Evolutionary conservation across 495 filamentous ascomycete species (phyloP).

Genomic region (Glarea lozoyensis): DNA sequence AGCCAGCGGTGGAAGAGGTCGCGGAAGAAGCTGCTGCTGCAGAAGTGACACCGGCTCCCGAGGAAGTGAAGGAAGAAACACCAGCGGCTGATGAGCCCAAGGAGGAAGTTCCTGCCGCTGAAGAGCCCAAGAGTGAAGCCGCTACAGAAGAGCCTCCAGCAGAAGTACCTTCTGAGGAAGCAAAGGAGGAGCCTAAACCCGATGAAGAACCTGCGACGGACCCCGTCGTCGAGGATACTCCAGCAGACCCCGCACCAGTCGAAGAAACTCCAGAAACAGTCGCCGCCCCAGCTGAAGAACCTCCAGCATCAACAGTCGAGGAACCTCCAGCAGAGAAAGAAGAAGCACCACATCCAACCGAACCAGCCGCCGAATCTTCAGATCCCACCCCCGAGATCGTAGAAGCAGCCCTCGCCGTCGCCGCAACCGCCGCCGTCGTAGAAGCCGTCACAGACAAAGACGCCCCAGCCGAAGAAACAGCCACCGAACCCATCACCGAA

Average conservation of each 20-base stretch:
- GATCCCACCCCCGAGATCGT: constrained; percentile 4
- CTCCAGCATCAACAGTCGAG: background rate
- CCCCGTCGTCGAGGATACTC: constrained; percentile 1
- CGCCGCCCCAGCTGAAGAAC: constrained; percentile 6
- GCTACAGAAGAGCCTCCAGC: constrained; percentile 2
- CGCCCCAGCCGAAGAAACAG: background rate
- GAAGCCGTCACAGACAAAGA: background rate
- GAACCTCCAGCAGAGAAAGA: constrained; percentile 9
- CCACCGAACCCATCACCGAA: constrained; percentile 16
- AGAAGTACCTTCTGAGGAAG: constrained; percentile 3
- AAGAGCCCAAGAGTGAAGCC: constrained; percentile 10
- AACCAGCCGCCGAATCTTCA: constrained; percentile 4
- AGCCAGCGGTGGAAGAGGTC: constrained; percentile 1
- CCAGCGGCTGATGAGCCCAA: background rate
- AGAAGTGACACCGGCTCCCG: constrained; percentile 9
- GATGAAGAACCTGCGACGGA: constrained; percentile 3
- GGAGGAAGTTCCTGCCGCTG: constrained; percentile 1
- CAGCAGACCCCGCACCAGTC: background rate
- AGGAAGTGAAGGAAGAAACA: background rate
- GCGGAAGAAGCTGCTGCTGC: constrained; percentile 1
- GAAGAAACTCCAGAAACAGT: background rate
- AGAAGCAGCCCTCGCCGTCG: background rate
- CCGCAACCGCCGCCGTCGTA: background rate
- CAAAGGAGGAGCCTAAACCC: background rate
- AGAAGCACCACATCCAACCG: background rate